Base-by-base conservation (phyloP, 1,284 basidiomycete genomes). In the Ustilago tritici region DNA sequence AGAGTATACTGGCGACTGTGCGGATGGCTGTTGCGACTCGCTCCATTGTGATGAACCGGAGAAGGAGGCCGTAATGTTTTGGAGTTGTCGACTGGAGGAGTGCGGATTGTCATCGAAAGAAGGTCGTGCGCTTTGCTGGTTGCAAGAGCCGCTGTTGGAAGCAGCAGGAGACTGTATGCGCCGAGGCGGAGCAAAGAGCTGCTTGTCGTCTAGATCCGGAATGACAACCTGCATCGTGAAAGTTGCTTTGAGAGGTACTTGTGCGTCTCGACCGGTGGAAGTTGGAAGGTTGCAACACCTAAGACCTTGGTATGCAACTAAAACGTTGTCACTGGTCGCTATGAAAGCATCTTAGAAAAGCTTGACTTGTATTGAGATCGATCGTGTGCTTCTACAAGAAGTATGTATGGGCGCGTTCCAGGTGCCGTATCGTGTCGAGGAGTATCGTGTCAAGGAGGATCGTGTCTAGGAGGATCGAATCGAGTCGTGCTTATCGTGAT, bases 141-240 rank as follows among this genome's bases (percentile, higher is more conserved):
- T 59, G 40, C 54, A 66, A 14, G 65, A 62, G 57, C 50, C 57
- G 28, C 34, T n/a, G 28, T 62, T 61, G 14, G 68, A 61, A 12
- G 54, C 70, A 14, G 70, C 34, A 1, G 70, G 68, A 15, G 80
- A 67, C n/a, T 75, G 63, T 23, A 61, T 54, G 4, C 61, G 55
- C 14, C 70, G 70, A 19, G 66, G 63, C n/a, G 70, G 75, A 28
- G 63, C 70, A 32, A 80, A 70, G 28, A 70, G 41, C 52, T 82
- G 70, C 50, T 82, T 82, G 35, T 81, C 83, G 53, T 85, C 84
- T 40, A 85, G 65, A 63, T 85, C 84, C 1, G 84, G 84, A 28
- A 85, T 84, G 41, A 82, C 77, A 47, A 85, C 82, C 73, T 85
- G 83, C 72, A 78, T 78, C n/a, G 38, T 62, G 59, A 34, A 19